These are phyloP conservation scores for Inga leiocalycina DNA, from an alignment of 306 rosid species.

Conservation along the genomic window DNA sequence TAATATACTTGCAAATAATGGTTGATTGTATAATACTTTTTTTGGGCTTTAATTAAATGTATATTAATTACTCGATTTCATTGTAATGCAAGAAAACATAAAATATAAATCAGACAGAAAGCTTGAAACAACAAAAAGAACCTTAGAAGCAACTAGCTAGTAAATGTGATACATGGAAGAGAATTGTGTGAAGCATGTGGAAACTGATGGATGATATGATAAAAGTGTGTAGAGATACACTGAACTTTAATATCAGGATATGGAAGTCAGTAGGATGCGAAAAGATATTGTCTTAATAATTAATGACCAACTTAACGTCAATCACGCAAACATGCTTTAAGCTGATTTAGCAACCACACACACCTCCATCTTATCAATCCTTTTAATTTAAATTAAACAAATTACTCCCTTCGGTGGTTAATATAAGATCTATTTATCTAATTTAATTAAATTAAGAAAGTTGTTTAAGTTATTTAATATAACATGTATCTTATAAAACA, in stretches of 20 bases:
- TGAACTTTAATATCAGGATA: constrained; percentile 29
- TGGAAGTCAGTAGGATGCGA: constrained; percentile 55
- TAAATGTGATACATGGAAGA: background rate
- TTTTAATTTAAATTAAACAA: background rate
- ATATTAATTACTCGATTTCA: background rate
- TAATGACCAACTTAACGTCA: constrained; percentile 46
- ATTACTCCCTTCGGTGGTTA: too few relatives aligned
- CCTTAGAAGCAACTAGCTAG: background rate
- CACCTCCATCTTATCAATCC: constrained; percentile 23
- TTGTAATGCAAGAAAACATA: background rate
- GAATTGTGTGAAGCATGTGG: constrained; percentile 29
- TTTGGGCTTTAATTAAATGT: background rate
- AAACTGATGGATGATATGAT: background rate
- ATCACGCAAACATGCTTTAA: constrained; percentile 54
- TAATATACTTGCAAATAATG: background rate
- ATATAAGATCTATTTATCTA: too few relatives aligned
- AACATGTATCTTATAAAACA: too few relatives aligned
- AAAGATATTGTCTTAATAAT: constrained; percentile 46
- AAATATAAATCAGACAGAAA: background rate
- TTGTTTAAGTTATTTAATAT: too few relatives aligned
- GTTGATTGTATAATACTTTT: background rate
- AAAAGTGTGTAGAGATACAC: constrained; percentile 20
- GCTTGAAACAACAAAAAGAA: background rate
- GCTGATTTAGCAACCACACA: constrained; percentile 4
- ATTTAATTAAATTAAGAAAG: too few relatives aligned